Percentiles rank a stretch among this genome's conserved stretches.
These are phyloP conservation scores for Leucocoprinus leucothites DNA, from an alignment of 768 basidiomycete genomes.

Conservation along the genomic window DNA sequence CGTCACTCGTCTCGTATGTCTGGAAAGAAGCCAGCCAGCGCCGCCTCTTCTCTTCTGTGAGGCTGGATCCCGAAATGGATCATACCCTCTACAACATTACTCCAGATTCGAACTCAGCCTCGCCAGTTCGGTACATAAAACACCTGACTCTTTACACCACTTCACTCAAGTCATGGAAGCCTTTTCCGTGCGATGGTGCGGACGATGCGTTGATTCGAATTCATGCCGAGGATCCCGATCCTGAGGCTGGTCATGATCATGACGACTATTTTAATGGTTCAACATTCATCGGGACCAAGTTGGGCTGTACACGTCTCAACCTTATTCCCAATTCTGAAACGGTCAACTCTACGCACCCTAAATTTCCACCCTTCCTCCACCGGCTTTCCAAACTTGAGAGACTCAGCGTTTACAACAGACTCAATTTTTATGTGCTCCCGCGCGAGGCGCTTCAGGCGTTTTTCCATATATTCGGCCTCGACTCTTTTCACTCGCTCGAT, in stretches of 20 bases:
- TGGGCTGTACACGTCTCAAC: slow-evolving; percentile 1
- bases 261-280: background rate
- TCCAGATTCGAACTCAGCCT: background rate
- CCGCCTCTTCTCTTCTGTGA: slow-evolving; percentile 3
- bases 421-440: background rate
- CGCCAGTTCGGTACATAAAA: background rate
- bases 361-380: slow-evolving; percentile 7
- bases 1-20: background rate
- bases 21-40: slow-evolving; percentile 5
- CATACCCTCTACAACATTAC: background rate
- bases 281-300: background rate
- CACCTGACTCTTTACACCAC: slow-evolving; percentile 1
- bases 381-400: background rate
- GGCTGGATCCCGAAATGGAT: background rate
- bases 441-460: background rate
- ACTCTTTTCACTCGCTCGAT: background rate
- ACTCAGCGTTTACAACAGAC: background rate
- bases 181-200: background rate
- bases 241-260: background rate
- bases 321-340: slow-evolving; percentile 1
- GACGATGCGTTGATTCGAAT: background rate
- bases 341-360: background rate
- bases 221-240: too few species aligned
- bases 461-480: background rate
- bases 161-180: background rate